Evolutionary conservation across 345 rosid genomes (phyloP).

Genomic region (Abelmoschus esculentus): DNA sequence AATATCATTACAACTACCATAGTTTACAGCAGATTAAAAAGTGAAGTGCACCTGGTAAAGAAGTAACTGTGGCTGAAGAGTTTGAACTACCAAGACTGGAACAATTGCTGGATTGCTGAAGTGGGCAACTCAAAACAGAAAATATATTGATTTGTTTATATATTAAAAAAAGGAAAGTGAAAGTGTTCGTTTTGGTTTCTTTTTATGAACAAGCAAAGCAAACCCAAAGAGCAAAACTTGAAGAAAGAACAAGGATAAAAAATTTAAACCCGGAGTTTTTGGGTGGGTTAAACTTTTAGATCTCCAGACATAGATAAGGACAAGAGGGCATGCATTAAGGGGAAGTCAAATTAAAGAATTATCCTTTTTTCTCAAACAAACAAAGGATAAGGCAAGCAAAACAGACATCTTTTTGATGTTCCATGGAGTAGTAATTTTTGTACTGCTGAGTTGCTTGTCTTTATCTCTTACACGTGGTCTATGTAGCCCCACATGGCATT

Average conservation of each 20-base stretch:
- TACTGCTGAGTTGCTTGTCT: neutral
- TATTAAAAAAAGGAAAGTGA: neutral
- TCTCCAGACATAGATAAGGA: neutral
- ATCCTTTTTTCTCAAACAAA: neutral
- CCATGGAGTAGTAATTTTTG: neutral
- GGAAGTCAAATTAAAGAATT: neutral
- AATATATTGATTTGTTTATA: too few species aligned
- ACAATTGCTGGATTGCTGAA: constrained; percentile 6
- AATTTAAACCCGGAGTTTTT: neutral
- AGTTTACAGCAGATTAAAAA: neutral
- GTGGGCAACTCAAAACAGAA: neutral
- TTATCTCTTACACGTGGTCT: neutral
- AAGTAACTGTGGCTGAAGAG: constrained; percentile 7
- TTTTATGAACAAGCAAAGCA: too few species aligned
- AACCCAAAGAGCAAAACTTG: too few species aligned
- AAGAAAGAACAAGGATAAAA: neutral
- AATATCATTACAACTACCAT: neutral
- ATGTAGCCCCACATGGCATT: neutral
- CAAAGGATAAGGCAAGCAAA: neutral
- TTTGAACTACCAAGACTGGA: constrained; percentile 9
- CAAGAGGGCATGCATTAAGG: neutral
- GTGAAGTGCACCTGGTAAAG: constrained; percentile 18
- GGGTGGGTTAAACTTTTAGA: neutral
- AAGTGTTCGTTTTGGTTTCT: neutral
- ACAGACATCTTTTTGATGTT: neutral